phyloP scores from a whole-genome alignment of 345 rosid species.

The Salix viminalis region DNA sequence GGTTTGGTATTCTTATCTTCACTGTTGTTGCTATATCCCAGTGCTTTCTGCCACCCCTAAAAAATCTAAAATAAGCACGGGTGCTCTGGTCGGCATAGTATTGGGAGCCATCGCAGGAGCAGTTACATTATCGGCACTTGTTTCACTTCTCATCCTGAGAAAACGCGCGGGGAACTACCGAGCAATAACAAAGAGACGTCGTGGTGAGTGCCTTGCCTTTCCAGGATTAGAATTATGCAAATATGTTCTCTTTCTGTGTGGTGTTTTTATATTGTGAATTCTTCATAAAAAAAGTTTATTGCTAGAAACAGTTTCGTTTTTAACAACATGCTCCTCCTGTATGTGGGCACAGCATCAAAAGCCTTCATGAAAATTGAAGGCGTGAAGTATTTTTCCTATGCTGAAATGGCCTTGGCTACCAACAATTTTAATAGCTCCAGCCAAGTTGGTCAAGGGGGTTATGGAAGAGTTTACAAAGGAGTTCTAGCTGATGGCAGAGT shows the following conservation, averaged over 20 bases:
- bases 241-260: background rate
- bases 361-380: slow-evolving; percentile 67
- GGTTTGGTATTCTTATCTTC: slow-evolving; percentile 5
- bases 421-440: slow-evolving; percentile 51
- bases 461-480: slow-evolving; percentile 90
- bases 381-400: slow-evolving; percentile 63
- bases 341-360: slow-evolving; percentile 44
- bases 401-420: slow-evolving; percentile 66
- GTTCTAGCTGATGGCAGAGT: slow-evolving; percentile 54
- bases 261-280: background rate
- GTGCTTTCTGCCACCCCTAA: slow-evolving; percentile 23
- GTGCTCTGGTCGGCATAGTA: slow-evolving; percentile 59
- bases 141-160: slow-evolving; percentile 60
- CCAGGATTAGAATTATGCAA: background rate
- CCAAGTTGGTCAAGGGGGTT: slow-evolving; percentile 96
- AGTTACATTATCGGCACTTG: slow-evolving; percentile 57
- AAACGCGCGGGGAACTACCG: slow-evolving; percentile 36
- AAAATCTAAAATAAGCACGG: slow-evolving; percentile 49
- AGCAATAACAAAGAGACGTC: slow-evolving; percentile 44
- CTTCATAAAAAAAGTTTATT: background rate
- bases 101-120: slow-evolving; percentile 70
- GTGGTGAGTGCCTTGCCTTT: slow-evolving; percentile 41
- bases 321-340: slow-evolving; percentile 9
- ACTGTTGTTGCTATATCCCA: slow-evolving; percentile 23
- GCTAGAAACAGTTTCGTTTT: background rate